Evolutionary conservation across 768 basidiomycete species (phyloP).

Genomic region (Pisolithus microcarpus): DNA sequence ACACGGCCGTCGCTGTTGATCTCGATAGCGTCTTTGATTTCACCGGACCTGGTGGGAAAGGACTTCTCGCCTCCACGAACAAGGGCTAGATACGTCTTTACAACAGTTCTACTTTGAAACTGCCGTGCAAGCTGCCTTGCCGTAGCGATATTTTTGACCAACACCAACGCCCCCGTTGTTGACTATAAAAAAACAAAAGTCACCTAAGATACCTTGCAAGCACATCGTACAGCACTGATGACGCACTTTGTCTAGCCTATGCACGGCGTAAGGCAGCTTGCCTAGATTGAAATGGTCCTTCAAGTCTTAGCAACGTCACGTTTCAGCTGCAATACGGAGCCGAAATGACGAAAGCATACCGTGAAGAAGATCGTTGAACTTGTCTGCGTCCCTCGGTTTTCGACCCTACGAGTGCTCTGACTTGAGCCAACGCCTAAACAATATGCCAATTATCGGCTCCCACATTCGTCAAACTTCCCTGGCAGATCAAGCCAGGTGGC

Average conservation of each 20-base stretch:
- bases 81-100: constrained; percentile 59
- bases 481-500: constrained; percentile 51
- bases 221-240: not conserved
- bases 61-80: constrained; percentile 47
- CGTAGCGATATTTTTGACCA: constrained; percentile 38
- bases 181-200: constrained; percentile 30
- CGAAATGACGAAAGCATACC: constrained; percentile 17
- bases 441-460: not conserved
- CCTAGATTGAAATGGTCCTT: constrained; percentile 26
- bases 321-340: constrained; percentile 1
- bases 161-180: constrained; percentile 57
- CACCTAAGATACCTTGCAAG: not conserved
- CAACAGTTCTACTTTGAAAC: constrained; percentile 39
- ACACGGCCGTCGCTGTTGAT: constrained; percentile 42
- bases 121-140: constrained; percentile 51
- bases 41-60: constrained; percentile 34
- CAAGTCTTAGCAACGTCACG: constrained; percentile 17
- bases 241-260: constrained; percentile 60
- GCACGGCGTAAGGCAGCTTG: constrained; percentile 42
- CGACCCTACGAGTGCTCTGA: constrained; percentile 9
- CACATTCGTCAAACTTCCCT: constrained; percentile 25
- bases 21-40: constrained; percentile 37
- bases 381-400: constrained; percentile 21
- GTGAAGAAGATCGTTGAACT: constrained; percentile 32
- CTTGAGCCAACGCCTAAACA: not conserved